Base-by-base conservation (phyloP, 495 filamentous ascomycete genomes). In the Tuber umbilicatum region DNA sequence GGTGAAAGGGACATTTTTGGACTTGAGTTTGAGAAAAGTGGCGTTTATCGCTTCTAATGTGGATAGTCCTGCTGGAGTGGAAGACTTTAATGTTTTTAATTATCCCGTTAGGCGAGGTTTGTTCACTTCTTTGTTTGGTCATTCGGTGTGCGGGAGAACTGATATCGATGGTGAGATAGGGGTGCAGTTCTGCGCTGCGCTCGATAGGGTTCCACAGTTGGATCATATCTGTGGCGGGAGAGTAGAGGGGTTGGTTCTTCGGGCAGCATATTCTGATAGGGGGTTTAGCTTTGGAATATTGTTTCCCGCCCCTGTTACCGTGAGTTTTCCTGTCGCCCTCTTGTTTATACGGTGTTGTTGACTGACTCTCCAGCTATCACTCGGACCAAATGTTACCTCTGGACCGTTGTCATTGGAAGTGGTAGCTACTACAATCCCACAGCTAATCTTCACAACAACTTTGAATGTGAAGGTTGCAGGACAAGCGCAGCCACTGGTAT, bases 231-330 rank as follows among this genome's bases (percentile, higher is more conserved):
- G 76, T 39, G 71, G 73, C 37, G 42, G 55, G 17, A 76, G 70
- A 43, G 64, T 76, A 9, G 43, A 39, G n/a, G 74, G 73, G 0
- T 60, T 80, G 21, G n/a, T 76, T 60, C 42, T 80, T 35, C 72
- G 72, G 16, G 76, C 41, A 69, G 43, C 73, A 12, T 80, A 75
- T 39, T 72, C 70, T 50, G 40, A 41, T 27, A 37, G 67, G 55
- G 76, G 73, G 10, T 75, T 80, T 35, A 78, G 73, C 50, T 75
- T 80, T 47, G 76, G 76, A n/a, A 23, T 80, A 35, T 17, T 73
- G 12, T 69, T 80, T n/a, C 78, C 78, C 19, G 73, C 78, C 3
- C 78, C 78, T 23, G 76, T 80, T 75, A 77, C 75, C 42, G 75
- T 77, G 68, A 42, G 73, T 12, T 23, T 19, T 68, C 37, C 23